phyloP scores from a whole-genome alignment of 1,139 yeast species.

The Meyerozyma athensensis region DNA sequence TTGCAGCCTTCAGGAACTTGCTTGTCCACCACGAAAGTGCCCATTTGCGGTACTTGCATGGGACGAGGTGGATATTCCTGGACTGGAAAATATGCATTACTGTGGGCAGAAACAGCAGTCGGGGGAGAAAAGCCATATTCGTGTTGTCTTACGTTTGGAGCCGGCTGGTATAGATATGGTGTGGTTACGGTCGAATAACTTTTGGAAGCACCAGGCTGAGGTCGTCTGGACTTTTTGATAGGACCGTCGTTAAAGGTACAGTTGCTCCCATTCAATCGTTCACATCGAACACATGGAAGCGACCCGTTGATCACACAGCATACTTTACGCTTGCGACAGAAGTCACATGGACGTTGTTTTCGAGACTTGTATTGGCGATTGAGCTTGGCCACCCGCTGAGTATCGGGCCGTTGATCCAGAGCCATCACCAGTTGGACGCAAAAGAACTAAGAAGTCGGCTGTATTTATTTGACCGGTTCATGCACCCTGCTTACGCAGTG shows the following conservation, averaged over 20 bases:
- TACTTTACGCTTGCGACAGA: slow-evolving; percentile 24
- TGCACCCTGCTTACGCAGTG: not conserved
- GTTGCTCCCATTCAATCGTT: slow-evolving; percentile 18
- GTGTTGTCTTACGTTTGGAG: too few relatives aligned
- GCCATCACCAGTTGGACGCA: not conserved
- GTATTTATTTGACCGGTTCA: not conserved
- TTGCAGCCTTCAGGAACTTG: not conserved
- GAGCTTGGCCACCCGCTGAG: slow-evolving; percentile 1
- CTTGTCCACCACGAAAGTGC: not conserved
- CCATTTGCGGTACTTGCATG: not conserved
- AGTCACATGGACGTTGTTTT: slow-evolving; percentile 24
- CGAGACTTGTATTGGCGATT: slow-evolving; percentile 17
- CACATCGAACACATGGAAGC: slow-evolving; percentile 21
- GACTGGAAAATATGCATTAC: not conserved
- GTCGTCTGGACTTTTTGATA: slow-evolving; percentile 12
- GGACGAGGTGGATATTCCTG: not conserved
- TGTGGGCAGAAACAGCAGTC: not conserved
- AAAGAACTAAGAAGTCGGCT: not conserved
- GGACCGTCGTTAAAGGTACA: slow-evolving; percentile 24
- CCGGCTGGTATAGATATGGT: too few relatives aligned
- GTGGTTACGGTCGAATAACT: not conserved
- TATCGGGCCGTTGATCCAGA: not conserved
- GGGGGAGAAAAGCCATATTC: not conserved
- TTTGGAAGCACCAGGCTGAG: not conserved
- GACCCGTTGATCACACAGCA: slow-evolving; percentile 22